Evolutionary conservation across 2,329 filamentous ascomycete genomes (phyloP).

Genomic region (Aspergillus brasiliensis): DNA sequence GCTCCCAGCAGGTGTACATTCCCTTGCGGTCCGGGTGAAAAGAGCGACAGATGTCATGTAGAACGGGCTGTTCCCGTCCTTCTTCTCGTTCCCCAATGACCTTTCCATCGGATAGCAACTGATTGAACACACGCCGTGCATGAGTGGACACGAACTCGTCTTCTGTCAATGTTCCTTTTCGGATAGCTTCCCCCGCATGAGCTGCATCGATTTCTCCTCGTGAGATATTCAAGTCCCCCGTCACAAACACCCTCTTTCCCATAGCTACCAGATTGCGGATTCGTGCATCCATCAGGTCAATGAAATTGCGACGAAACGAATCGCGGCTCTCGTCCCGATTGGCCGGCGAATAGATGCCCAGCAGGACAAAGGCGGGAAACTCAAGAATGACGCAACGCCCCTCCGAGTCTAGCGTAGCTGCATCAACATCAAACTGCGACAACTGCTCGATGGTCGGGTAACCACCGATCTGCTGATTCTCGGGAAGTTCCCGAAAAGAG

Average conservation of each 20-base stretch:
- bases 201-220: slow-evolving; percentile 73
- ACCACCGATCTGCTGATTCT: slow-evolving; percentile 78
- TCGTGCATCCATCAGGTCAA: slow-evolving; percentile 76
- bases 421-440: slow-evolving; percentile 62
- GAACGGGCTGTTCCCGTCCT: slow-evolving; percentile 67
- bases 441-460: slow-evolving; percentile 76
- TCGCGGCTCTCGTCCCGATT: slow-evolving; percentile 82
- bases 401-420: slow-evolving; percentile 78
- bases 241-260: slow-evolving; percentile 83
- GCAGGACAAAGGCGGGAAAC: slow-evolving; percentile 90
- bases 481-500: slow-evolving; percentile 73
- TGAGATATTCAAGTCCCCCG: slow-evolving; percentile 86
- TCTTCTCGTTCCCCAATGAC: slow-evolving; percentile 67
- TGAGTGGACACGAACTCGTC: slow-evolving; percentile 74
- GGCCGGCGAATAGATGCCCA: slow-evolving; percentile 91
- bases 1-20: slow-evolving; percentile 99
- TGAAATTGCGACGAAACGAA: slow-evolving; percentile 78
- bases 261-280: slow-evolving; percentile 78
- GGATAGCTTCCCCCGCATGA: slow-evolving; percentile 69
- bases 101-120: slow-evolving; percentile 73
- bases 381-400: slow-evolving; percentile 89
- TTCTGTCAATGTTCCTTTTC: slow-evolving; percentile 67
- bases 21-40: slow-evolving; percentile 78
- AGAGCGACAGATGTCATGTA: slow-evolving; percentile 81
- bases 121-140: slow-evolving; percentile 78